Conservation (phyloP, 2,329 filamentous ascomycete genomes). For the Aureobasidium sp. region DNA sequence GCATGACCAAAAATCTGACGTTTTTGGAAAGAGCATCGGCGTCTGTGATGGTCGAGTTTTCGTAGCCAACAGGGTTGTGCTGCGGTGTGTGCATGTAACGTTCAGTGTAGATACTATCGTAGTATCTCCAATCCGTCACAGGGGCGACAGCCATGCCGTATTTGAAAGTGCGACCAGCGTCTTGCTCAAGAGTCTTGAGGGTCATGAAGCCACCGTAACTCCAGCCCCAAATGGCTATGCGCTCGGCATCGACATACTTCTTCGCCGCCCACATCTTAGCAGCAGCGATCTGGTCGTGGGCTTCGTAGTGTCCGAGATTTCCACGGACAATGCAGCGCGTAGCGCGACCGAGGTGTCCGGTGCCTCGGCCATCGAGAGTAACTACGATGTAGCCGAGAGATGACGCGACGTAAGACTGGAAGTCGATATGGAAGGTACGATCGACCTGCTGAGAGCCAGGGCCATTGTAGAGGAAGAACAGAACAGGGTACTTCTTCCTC, state of each 20-base stretch:
- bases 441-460: constrained; percentile 85
- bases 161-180: constrained; percentile 81
- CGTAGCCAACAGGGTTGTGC: constrained; percentile 71
- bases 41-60: constrained; percentile 65
- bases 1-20: constrained; percentile 89
- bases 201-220: constrained; percentile 94
- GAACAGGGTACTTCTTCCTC: constrained; percentile 80
- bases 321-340: constrained; percentile 75
- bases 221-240: constrained; percentile 97
- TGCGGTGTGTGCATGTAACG: constrained; percentile 95
- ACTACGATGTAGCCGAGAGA: constrained; percentile 87
- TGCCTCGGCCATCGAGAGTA: constrained; percentile 88
- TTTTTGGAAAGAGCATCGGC: constrained; percentile 64
- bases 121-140: constrained; percentile 97
- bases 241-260: constrained; percentile 71
- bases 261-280: constrained; percentile 77
- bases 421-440: constrained; percentile 76
- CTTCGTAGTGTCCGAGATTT: constrained; percentile 77
- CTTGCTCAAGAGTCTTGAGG: constrained; percentile 86
- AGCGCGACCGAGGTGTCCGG: constrained; percentile 80
- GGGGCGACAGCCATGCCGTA: constrained; percentile 98
- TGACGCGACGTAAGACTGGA: constrained; percentile 81
- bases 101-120: constrained; percentile 89
- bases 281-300: constrained; percentile 83
- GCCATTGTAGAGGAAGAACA: constrained; percentile 92